Base-by-base conservation (phyloP, 2,329 filamentous ascomycete species). In the Monosporascus sp. region DNA sequence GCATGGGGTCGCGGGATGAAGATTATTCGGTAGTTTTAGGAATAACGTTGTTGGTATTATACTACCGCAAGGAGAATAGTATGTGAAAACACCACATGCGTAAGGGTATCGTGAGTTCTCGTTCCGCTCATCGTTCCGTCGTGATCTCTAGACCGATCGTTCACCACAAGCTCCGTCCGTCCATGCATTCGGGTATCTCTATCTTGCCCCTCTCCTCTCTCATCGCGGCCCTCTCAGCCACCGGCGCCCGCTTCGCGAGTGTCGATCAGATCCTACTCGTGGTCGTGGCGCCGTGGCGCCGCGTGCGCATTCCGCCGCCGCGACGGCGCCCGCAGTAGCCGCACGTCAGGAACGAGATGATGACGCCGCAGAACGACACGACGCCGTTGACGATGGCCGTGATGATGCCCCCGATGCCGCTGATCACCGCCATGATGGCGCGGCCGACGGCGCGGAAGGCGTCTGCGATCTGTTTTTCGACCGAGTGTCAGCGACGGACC, bases 301-400 rank as follows among this genome's bases (percentile, higher is more conserved):
- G 22, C 60, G 48, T 49, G 31, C 52, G 43, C 31, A 51, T 61
- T 17, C 56, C 55, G 28, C 59, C 55, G 31, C 63, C 55, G 18
- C 54, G 58, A 28, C 58, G 59, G 7, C 57, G 49, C 44, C 65
- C 60, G 65, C 71, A 76, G 63, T 67, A 71, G 58, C 79, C 78
- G 66, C 80, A 83, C 50, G 79, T 82, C 51, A 89, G 70, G 75
- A 81, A 89, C 58, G 77, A 77, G 70, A 89, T 81, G 68, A 89
- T 76, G 70, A 87, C 83, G 68, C 80, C 78, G 70, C 84, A 77
- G 71, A 89, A 76, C 54, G 77, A 70, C 57, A 88, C 83, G 63
- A 89, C 71, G 64, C 82, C 87, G 68, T 78, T 78, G 70, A 90
- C 80, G 66, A 90, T 86, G 63, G 84, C 83, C 58, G 78, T 79